A percentile compares a stretch with the other conserved stretches of the same genome.
phyloP scores from a whole-genome alignment of 805 yeast species.

The Lipomyces lipofer region DNA sequence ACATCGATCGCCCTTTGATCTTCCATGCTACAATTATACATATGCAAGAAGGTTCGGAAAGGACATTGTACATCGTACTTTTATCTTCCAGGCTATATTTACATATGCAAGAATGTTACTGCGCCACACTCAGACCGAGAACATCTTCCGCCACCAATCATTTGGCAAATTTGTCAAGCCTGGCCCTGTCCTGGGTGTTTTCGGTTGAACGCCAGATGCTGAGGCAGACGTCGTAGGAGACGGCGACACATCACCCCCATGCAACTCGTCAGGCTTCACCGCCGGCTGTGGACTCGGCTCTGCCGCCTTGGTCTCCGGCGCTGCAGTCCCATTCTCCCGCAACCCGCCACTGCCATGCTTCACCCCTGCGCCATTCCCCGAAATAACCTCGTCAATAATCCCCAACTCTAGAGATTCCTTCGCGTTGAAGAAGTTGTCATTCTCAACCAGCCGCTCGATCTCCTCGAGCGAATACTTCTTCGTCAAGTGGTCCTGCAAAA shows the following conservation, averaged over 20 bases:
- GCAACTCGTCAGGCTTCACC: neutral
- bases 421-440: constrained; percentile 35
- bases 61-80: neutral
- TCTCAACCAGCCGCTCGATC: constrained; percentile 30
- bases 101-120: neutral
- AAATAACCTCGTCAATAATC: constrained; percentile 39
- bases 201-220: neutral
- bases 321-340: too few species aligned
- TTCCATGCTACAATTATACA: too few species aligned
- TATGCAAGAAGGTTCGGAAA: neutral
- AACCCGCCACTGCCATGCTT: constrained; percentile 1
- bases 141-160: constrained; percentile 27
- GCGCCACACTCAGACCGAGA: constrained; percentile 12
- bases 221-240: neutral
- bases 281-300: neutral
- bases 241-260: too few species aligned
- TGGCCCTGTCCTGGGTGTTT: constrained; percentile 4
- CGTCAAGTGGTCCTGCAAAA: constrained; percentile 38
- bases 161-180: constrained; percentile 17
- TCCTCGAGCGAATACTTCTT: constrained; percentile 22
- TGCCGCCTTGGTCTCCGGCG: neutral
- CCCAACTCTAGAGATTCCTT: constrained; percentile 41
- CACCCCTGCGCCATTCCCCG: constrained; percentile 20
- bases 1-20: too few species aligned
- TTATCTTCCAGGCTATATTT: neutral